Conservation (phyloP, 352 stramenopile species). For the Phytophthora ohioensis region DNA sequence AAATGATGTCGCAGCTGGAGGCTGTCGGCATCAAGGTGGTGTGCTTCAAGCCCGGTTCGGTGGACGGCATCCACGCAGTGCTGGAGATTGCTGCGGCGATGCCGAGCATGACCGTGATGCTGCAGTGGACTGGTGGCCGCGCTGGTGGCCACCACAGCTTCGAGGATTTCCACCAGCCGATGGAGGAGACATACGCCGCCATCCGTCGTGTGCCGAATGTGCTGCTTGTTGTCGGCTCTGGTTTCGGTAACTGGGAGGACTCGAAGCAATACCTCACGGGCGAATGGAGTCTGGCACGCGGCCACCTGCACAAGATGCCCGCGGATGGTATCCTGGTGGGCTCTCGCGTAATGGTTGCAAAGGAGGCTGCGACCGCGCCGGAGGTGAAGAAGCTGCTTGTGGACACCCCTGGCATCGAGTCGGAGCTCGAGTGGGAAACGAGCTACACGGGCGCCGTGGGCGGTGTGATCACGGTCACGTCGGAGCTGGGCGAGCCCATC, state of each 20-base stretch:
- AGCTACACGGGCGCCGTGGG: constrained; percentile 76
- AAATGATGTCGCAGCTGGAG: constrained; percentile 80
- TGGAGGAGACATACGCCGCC: constrained; percentile 76
- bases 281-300: constrained; percentile 80
- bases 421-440: constrained; percentile 81
- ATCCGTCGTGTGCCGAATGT: constrained; percentile 85
- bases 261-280: constrained; percentile 85
- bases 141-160: constrained; percentile 90
- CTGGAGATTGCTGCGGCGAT: constrained; percentile 74
- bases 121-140: constrained; percentile 89
- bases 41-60: constrained; percentile 87
- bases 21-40: constrained; percentile 79
- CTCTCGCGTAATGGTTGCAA: constrained; percentile 88
- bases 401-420: constrained; percentile 73
- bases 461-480: constrained; percentile 85
- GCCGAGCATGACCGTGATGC: constrained; percentile 80
- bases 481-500: constrained; percentile 87
- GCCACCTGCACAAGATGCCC: constrained; percentile 73
- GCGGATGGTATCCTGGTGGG: constrained; percentile 84
- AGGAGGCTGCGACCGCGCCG: constrained; percentile 82
- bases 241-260: constrained; percentile 88
- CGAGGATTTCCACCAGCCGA: constrained; percentile 87
- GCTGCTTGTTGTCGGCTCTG: constrained; percentile 85
- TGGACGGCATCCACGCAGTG: constrained; percentile 79
- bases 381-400: constrained; percentile 90